These are phyloP conservation scores for Aspergillus pseudonomiae DNA, from an alignment of 2,329 filamentous ascomycete genomes.

Conservation along the genomic window DNA sequence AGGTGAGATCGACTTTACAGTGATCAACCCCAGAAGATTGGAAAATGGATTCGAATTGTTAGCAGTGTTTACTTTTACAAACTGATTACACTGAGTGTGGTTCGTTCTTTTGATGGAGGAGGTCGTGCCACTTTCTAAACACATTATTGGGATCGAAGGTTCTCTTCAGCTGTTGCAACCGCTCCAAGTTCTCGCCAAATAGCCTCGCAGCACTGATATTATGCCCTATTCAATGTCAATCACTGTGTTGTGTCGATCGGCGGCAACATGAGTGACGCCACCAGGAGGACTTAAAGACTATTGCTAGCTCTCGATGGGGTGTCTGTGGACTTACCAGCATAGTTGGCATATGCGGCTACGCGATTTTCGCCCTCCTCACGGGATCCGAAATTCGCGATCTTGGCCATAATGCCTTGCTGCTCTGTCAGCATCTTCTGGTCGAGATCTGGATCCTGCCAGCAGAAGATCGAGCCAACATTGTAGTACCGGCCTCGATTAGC, in stretches of 20 bases:
- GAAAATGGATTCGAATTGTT: no score
- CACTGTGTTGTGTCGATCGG: not conserved
- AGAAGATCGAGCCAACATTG: constrained; percentile 10
- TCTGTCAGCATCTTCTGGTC: constrained; percentile 6
- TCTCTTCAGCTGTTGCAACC: constrained; percentile 13
- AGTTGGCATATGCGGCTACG: constrained; percentile 8
- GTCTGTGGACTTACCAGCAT: constrained; percentile 9
- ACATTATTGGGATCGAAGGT: constrained; percentile 12
- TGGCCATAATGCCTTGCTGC: not conserved
- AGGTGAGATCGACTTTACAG: not conserved
- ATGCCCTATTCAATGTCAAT: constrained; percentile 6
- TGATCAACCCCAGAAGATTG: not conserved
- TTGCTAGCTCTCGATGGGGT: not conserved
- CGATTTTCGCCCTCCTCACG: not conserved
- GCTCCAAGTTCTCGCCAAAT: constrained; percentile 8
- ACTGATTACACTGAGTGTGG: not conserved
- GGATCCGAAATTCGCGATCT: not conserved
- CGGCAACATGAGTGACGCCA: not conserved
- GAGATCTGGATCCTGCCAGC: constrained; percentile 11
- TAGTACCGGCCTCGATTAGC: constrained; percentile 13
- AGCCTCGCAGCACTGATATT: constrained; percentile 5
- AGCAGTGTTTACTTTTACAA: no score
- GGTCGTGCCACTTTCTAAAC: constrained; percentile 14
- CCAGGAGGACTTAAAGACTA: not conserved
- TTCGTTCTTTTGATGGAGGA: not conserved